Evolutionary conservation across 768 basidiomycete species (phyloP).

Genomic region (Suillus cothurnatus): DNA sequence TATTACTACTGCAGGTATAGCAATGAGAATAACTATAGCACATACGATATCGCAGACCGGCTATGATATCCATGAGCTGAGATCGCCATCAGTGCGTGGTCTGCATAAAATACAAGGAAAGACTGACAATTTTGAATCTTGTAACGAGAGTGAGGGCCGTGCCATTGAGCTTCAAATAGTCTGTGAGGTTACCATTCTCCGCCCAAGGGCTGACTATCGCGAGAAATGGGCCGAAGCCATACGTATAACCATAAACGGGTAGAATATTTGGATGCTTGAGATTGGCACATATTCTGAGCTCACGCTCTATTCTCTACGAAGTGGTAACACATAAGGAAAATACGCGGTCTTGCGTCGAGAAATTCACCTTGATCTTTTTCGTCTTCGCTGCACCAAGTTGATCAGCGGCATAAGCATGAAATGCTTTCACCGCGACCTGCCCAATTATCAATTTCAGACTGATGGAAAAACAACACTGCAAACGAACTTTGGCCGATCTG

Average conservation of each 20-base stretch:
- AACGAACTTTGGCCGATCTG: background rate
- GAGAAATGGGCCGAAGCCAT: constrained; percentile 31
- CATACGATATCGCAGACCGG: constrained; percentile 25
- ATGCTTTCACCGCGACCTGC: constrained; percentile 7
- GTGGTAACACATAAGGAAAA: too few species aligned
- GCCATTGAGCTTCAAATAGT: constrained; percentile 21
- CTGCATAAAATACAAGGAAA: background rate
- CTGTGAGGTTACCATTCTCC: constrained; percentile 29
- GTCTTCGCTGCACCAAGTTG: background rate
- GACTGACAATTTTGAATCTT: constrained; percentile 20
- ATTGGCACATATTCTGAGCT: constrained; percentile 26
- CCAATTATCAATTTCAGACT: background rate
- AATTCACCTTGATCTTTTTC: constrained; percentile 6
- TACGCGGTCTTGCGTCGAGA: too few species aligned
- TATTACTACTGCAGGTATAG: too few species aligned
- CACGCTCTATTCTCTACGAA: constrained; percentile 22
- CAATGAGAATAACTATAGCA: too few species aligned
- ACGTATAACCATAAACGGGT: constrained; percentile 30
- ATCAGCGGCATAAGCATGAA: background rate
- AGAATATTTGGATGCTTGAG: constrained; percentile 31
- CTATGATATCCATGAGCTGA: constrained; percentile 9
- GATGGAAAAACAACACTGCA: background rate
- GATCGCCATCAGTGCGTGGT: background rate
- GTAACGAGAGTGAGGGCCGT: constrained; percentile 9
- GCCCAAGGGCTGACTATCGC: constrained; percentile 39